These are phyloP conservation scores for Ceratocystis harringtonii DNA, from an alignment of 2,329 filamentous ascomycete species.

Conservation along the genomic window DNA sequence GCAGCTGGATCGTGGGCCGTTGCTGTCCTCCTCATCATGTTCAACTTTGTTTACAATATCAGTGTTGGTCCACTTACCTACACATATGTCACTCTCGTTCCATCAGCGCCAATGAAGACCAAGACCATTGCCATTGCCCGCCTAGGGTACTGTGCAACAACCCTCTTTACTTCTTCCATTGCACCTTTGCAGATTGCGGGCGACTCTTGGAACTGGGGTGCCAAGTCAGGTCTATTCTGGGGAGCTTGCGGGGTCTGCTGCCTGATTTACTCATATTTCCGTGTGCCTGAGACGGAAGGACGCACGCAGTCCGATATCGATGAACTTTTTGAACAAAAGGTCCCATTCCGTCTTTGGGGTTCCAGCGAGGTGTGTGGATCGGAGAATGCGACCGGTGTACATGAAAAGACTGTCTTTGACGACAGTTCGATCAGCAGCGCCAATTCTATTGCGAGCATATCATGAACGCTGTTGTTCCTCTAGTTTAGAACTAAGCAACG, in stretches of 20 bases:
- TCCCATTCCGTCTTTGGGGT: conserved; percentile 12
- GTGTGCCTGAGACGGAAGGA: conserved; percentile 27
- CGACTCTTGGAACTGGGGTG: conserved; percentile 26
- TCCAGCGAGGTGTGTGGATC: neutral
- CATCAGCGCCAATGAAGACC: conserved; percentile 25
- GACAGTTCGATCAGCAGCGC: conserved; percentile 6
- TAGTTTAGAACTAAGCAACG: neutral
- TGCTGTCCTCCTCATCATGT: conserved; percentile 22
- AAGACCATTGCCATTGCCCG: conserved; percentile 24
- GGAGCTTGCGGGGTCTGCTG: conserved; percentile 26
- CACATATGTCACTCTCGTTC: conserved; percentile 25
- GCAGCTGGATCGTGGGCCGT: conserved; percentile 18
- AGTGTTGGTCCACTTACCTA: conserved; percentile 26
- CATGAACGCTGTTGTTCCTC: neutral
- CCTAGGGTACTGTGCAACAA: conserved; percentile 22
- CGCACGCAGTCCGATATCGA: conserved; percentile 23
- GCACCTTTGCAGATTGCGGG: conserved; percentile 22
- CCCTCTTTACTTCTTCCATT: conserved; percentile 20
- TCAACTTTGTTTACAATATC: conserved; percentile 23
- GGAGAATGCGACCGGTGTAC: neutral
- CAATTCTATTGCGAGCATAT: neutral
- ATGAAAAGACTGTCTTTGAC: conserved; percentile 2
- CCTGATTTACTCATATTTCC: conserved; percentile 32
- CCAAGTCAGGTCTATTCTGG: conserved; percentile 28
- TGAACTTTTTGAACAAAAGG: conserved; percentile 22